Conservation (phyloP, 495 filamentous ascomycete species). For the Tetracladium setigerum region DNA sequence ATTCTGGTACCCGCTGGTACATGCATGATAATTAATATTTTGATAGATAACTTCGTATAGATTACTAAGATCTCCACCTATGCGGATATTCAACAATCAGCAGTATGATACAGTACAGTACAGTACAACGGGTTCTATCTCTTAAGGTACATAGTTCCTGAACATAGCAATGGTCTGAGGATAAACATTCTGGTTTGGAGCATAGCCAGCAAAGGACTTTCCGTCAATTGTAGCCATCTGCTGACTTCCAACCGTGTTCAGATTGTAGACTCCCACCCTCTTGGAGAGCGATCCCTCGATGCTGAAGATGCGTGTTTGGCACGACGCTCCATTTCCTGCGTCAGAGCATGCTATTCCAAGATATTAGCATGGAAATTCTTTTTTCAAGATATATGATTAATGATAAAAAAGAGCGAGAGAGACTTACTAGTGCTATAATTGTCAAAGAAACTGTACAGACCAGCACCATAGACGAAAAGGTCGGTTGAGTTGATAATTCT, state of each 20-base stretch:
- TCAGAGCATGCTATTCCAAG: conserved; percentile 32
- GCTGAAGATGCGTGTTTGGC: conserved; percentile 56
- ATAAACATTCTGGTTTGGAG: conserved; percentile 48
- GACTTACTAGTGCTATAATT: conserved; percentile 28
- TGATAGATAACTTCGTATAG: no score
- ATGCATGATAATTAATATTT: no score
- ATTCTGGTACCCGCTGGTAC: no score
- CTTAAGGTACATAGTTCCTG: conserved; percentile 3
- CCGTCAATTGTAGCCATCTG: conserved; percentile 33
- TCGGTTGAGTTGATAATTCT: conserved; percentile 45
- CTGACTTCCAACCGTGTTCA: conserved; percentile 18
- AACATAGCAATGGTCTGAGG: conserved; percentile 47
- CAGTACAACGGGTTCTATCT: no score
- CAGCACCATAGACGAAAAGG: conserved; percentile 61
- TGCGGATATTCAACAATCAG: no score
- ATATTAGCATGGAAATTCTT: background rate
- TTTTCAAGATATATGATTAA: no score
- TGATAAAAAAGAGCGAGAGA: conserved; percentile 44
- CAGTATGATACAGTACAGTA: no score
- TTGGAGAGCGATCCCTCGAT: conserved; percentile 29
- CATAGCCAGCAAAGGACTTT: conserved; percentile 36
- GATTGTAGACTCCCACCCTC: conserved; percentile 17
- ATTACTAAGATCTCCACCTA: no score
- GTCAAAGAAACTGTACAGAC: conserved; percentile 74
- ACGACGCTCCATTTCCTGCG: conserved; percentile 37